Evolutionary conservation across 768 basidiomycete genomes (phyloP).

Genomic region (Lactarius sanguifluus): DNA sequence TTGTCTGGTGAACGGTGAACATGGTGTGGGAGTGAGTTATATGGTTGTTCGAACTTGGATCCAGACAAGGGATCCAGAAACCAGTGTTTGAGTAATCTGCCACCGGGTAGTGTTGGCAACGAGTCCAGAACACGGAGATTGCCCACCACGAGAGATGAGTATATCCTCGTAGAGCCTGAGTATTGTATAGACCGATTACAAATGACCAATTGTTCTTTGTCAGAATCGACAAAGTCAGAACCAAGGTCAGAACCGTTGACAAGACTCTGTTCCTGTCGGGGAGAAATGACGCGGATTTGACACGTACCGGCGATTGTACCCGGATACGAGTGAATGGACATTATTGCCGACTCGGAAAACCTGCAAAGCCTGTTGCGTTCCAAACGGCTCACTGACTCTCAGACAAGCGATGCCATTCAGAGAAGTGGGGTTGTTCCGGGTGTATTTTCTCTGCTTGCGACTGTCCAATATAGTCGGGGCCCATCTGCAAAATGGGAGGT

Average conservation of each 20-base stretch:
- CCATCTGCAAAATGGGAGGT: too few species aligned
- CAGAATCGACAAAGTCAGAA: neutral
- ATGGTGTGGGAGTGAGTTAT: too few species aligned
- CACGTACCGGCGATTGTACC: neutral
- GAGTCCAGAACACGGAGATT: neutral
- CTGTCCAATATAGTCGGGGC: neutral
- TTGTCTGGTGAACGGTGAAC: neutral
- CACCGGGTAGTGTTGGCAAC: neutral
- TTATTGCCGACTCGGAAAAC: too few species aligned
- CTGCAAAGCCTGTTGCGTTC: neutral
- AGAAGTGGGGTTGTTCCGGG: neutral
- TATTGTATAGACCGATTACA: neutral
- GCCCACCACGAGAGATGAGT: neutral
- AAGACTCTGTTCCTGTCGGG: neutral
- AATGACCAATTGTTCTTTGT: neutral
- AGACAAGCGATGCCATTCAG: neutral
- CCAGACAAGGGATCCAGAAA: neutral
- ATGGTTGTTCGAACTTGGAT: neutral
- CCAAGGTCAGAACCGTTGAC: neutral
- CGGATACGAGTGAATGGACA: neutral
- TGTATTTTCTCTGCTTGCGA: neutral
- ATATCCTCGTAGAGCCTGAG: neutral
- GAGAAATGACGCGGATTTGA: neutral
- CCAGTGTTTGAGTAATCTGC: neutral
- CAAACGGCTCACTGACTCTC: neutral